phyloP scores from a whole-genome alignment of 257 asterid genomes.

The Paraleonurus japonicus region DNA sequence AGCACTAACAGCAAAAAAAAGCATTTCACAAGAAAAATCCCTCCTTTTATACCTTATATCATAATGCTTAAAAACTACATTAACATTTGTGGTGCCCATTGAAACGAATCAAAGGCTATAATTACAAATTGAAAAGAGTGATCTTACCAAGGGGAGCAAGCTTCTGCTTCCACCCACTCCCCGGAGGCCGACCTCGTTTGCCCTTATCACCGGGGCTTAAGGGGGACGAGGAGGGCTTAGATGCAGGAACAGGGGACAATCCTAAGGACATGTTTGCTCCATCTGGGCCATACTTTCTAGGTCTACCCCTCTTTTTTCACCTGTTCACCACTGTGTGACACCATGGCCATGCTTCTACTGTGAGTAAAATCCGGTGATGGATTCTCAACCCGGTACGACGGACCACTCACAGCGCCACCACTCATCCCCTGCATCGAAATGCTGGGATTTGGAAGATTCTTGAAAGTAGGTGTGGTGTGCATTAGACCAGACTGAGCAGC shows the following conservation, averaged over 20 bases:
- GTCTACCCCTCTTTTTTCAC: slow-evolving; percentile 94
- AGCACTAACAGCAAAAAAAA: slow-evolving; percentile 1
- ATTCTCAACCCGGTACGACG: slow-evolving; percentile 65
- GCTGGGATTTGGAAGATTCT: slow-evolving; percentile 49
- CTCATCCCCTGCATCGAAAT: slow-evolving; percentile 44
- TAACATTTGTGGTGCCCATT: not conserved
- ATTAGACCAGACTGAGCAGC: slow-evolving; percentile 32
- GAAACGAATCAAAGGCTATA: not conserved
- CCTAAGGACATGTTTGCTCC: slow-evolving; percentile 72
- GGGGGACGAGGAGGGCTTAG: slow-evolving; percentile 43
- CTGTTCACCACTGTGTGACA: slow-evolving; percentile 50
- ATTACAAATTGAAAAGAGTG: not conserved
- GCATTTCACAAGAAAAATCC: not conserved
- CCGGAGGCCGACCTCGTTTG: slow-evolving; percentile 83
- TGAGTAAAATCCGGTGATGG: slow-evolving; percentile 53
- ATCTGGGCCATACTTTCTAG: slow-evolving; percentile 88
- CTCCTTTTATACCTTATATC: not conserved
- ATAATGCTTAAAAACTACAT: not conserved
- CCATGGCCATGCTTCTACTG: slow-evolving; percentile 37
- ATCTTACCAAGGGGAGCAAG: slow-evolving; percentile 86
- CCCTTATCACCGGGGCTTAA: slow-evolving; percentile 51
- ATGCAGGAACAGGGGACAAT: slow-evolving; percentile 58
- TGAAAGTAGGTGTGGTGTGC: slow-evolving; percentile 49
- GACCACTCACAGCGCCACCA: slow-evolving; percentile 40
- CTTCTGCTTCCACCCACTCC: slow-evolving; percentile 94